These are phyloP conservation scores for Ophiocordyceps camponoti-saundersi DNA, from an alignment of 2,329 filamentous ascomycete species.

Conservation along the genomic window DNA sequence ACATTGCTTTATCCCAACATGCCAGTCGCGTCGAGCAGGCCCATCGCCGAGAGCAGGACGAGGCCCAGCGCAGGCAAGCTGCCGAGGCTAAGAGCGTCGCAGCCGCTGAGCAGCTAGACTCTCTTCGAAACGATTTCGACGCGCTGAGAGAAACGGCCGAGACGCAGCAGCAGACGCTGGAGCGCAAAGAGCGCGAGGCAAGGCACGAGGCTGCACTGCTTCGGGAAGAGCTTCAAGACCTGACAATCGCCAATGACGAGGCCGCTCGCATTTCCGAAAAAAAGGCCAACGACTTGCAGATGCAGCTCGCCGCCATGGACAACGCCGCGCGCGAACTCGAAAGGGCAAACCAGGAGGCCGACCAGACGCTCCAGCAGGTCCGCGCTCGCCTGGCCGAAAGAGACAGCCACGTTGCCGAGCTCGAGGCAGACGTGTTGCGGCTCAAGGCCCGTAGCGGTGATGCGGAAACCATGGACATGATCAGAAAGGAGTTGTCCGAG, in stretches of 20 bases:
- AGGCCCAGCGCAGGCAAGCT: slow-evolving; percentile 51
- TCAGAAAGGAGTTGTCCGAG: slow-evolving; percentile 76
- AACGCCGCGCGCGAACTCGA: slow-evolving; percentile 39
- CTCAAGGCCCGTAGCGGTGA: slow-evolving; percentile 79
- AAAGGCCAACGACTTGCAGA: slow-evolving; percentile 35
- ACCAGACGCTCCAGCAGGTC: slow-evolving; percentile 36
- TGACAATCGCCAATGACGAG: slow-evolving; percentile 45
- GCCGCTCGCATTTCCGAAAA: slow-evolving; percentile 45
- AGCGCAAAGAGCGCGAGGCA: slow-evolving; percentile 51
- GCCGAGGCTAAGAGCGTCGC: slow-evolving; percentile 39
- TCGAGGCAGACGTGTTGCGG: slow-evolving; percentile 71
- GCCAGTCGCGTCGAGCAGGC: slow-evolving; percentile 72
- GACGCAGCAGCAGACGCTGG: slow-evolving; percentile 45
- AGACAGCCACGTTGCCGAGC: slow-evolving; percentile 51
- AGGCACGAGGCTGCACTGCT: slow-evolving; percentile 57
- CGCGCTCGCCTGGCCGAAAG: slow-evolving; percentile 53
- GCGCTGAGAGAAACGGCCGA: slow-evolving; percentile 31
- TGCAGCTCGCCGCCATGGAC: slow-evolving; percentile 28
- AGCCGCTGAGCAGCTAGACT: slow-evolving; percentile 30
- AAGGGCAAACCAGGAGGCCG: slow-evolving; percentile 37
- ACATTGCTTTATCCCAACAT: slow-evolving; percentile 60
- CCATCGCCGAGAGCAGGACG: slow-evolving; percentile 66
- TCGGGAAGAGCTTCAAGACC: slow-evolving; percentile 69
- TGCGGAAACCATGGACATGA: slow-evolving; percentile 66
- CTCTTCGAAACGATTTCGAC: slow-evolving; percentile 31